Evolutionary conservation across 352 stramenopile genomes (phyloP).

Genomic region (Pythium aristosporum): DNA sequence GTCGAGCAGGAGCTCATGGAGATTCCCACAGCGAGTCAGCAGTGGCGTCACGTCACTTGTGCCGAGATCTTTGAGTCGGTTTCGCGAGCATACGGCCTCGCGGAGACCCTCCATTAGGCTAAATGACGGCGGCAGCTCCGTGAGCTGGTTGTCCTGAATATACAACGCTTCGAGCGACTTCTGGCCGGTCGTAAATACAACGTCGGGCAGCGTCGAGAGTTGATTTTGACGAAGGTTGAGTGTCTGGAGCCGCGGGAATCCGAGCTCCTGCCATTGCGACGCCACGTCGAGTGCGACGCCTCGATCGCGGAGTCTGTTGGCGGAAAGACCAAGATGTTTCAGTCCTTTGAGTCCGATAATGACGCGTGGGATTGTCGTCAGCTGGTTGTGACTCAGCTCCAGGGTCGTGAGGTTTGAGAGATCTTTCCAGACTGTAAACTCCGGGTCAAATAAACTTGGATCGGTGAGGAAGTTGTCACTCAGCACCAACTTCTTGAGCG

Average conservation of each 20-base stretch:
- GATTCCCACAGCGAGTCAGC: slow-evolving; percentile 6
- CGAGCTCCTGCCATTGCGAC: background rate
- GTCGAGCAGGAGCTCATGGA: slow-evolving; percentile 29
- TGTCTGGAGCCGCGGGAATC: slow-evolving; percentile 7
- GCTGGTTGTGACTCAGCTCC: slow-evolving; percentile 35
- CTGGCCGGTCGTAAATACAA: slow-evolving; percentile 30
- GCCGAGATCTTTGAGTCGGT: slow-evolving; percentile 28
- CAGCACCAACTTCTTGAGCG: slow-evolving; percentile 34
- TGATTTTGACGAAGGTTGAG: slow-evolving; percentile 33
- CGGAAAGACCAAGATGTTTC: slow-evolving; percentile 16
- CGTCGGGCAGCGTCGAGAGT: slow-evolving; percentile 39
- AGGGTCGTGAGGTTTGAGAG: slow-evolving; percentile 17
- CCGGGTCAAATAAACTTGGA: background rate
- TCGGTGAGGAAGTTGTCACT: slow-evolving; percentile 39
- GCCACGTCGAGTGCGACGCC: background rate
- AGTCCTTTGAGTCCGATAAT: slow-evolving; percentile 8
- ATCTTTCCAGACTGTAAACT: background rate
- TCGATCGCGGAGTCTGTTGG: slow-evolving; percentile 18
- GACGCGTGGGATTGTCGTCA: slow-evolving; percentile 19
- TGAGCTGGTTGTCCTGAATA: slow-evolving; percentile 49
- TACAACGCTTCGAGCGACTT: slow-evolving; percentile 30
- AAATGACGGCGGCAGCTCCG: slow-evolving; percentile 30
- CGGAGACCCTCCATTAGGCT: slow-evolving; percentile 20
- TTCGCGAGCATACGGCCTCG: slow-evolving; percentile 38
- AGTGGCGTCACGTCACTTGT: slow-evolving; percentile 11